These are phyloP conservation scores for Raffaelea arxii DNA, from an alignment of 2,329 filamentous ascomycete genomes.

Conservation along the genomic window DNA sequence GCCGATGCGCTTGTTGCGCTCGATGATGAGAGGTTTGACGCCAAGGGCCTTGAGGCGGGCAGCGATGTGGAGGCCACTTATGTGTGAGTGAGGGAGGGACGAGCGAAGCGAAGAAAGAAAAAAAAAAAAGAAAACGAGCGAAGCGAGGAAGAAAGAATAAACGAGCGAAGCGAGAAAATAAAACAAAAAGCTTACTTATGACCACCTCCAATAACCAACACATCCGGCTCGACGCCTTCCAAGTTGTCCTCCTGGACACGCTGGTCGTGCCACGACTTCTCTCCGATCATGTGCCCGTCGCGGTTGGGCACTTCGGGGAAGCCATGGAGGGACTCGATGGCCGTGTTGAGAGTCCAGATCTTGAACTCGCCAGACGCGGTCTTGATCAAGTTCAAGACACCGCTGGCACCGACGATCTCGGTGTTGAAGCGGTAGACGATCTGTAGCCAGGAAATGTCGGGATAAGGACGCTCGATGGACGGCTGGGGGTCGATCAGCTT, in stretches of 20 bases:
- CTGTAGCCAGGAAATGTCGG: slow-evolving; percentile 16
- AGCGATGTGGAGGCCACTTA: slow-evolving; percentile 24
- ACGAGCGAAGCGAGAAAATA: background rate
- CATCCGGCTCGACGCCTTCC: slow-evolving; percentile 11
- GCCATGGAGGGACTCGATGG: slow-evolving; percentile 17
- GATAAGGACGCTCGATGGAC: slow-evolving; percentile 16
- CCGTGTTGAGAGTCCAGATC: slow-evolving; percentile 24
- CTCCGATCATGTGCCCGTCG: slow-evolving; percentile 24
- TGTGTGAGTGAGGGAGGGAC: too few species aligned
- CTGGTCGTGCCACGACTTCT: slow-evolving; percentile 21
- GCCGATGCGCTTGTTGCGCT: slow-evolving; percentile 31
- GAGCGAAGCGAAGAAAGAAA: background rate
- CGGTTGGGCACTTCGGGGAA: slow-evolving; percentile 1
- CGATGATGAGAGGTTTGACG: slow-evolving; percentile 25
- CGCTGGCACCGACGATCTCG: slow-evolving; percentile 13
- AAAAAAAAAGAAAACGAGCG: background rate
- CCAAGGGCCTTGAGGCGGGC: slow-evolving; percentile 14
- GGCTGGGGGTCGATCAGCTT: slow-evolving; percentile 15
- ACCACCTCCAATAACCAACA: slow-evolving; percentile 18
- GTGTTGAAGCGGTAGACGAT: slow-evolving; percentile 9
- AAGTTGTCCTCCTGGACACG: slow-evolving; percentile 14
- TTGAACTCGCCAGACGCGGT: slow-evolving; percentile 22
- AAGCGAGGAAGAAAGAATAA: background rate
- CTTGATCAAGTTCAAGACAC: slow-evolving; percentile 21
- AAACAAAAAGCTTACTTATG: background rate